These are phyloP conservation scores for Tulasnella sp. DNA, from an alignment of 768 basidiomycete genomes.

Conservation along the genomic window DNA sequence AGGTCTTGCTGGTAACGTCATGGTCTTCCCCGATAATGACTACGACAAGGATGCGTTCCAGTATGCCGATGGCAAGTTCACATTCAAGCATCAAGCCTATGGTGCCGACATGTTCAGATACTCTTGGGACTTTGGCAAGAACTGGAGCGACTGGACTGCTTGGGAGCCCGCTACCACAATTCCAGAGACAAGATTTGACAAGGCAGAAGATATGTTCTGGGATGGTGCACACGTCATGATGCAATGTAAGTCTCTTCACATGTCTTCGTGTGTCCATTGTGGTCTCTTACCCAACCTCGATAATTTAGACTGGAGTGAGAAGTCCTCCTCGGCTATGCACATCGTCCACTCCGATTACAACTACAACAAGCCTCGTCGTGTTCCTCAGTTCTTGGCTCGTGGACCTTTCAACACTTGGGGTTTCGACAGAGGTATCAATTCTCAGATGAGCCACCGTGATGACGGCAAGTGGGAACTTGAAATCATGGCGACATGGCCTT, in stretches of 20 bases:
- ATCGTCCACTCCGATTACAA: constrained; percentile 68
- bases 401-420: constrained; percentile 91
- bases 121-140: constrained; percentile 72
- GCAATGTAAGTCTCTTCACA: constrained; percentile 47
- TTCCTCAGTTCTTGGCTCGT: constrained; percentile 76
- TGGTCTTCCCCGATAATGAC: constrained; percentile 78
- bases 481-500: constrained; percentile 84
- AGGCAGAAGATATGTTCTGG: constrained; percentile 46
- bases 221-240: constrained; percentile 72
- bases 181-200: constrained; percentile 41
- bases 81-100: constrained; percentile 65
- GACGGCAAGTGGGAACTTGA: constrained; percentile 73
- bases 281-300: constrained; percentile 3
- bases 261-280: neutral
- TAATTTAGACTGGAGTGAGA: constrained; percentile 59
- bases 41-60: constrained; percentile 42
- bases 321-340: constrained; percentile 45
- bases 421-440: constrained; percentile 66
- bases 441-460: constrained; percentile 49
- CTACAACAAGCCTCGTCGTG: constrained; percentile 50
- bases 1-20: constrained; percentile 56
- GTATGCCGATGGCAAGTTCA: constrained; percentile 49
- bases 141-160: constrained; percentile 66
- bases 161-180: constrained; percentile 68
- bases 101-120: constrained; percentile 85